Evolutionary conservation across 345 rosid species (phyloP).

Genomic region (Gossypium anomalum): DNA sequence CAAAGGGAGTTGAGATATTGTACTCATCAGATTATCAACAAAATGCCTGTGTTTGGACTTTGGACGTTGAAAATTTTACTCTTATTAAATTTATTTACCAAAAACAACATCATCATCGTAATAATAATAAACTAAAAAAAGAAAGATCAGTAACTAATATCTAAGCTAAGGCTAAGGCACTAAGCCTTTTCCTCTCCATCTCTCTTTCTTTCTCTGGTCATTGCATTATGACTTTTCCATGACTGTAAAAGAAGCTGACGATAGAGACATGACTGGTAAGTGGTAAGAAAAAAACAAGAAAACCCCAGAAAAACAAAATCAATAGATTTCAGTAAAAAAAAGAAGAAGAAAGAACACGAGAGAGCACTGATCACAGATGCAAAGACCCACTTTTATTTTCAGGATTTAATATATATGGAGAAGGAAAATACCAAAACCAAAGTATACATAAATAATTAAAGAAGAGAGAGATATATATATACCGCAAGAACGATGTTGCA

Average conservation of each 20-base stretch:
- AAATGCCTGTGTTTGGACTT: constrained; percentile 17
- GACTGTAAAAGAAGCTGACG: constrained; percentile 44
- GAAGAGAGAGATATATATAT: constrained; percentile 19
- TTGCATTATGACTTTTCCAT: constrained; percentile 35
- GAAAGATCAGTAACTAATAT: too few species aligned
- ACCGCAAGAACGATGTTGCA: constrained; percentile 99
- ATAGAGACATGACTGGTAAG: constrained; percentile 48
- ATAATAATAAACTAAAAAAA: not conserved
- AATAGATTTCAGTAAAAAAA: constrained; percentile 12
- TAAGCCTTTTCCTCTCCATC: not conserved
- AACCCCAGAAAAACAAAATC: constrained; percentile 17
- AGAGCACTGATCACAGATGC: constrained; percentile 26
- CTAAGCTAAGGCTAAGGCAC: not conserved
- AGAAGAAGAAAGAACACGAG: not conserved
- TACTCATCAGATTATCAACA: constrained; percentile 26
- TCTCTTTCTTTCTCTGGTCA: constrained; percentile 14
- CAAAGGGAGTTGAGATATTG: constrained; percentile 26
- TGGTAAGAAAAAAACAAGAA: constrained; percentile 24
- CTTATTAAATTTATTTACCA: not conserved
- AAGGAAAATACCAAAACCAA: constrained; percentile 11
- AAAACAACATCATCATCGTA: not conserved
- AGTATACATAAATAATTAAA: not conserved
- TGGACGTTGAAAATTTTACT: constrained; percentile 17
- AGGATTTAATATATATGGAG: constrained; percentile 23
- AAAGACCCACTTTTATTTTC: constrained; percentile 23